These are phyloP conservation scores for Penicillium daleae DNA, from an alignment of 495 filamentous ascomycete species.

Conservation along the genomic window DNA sequence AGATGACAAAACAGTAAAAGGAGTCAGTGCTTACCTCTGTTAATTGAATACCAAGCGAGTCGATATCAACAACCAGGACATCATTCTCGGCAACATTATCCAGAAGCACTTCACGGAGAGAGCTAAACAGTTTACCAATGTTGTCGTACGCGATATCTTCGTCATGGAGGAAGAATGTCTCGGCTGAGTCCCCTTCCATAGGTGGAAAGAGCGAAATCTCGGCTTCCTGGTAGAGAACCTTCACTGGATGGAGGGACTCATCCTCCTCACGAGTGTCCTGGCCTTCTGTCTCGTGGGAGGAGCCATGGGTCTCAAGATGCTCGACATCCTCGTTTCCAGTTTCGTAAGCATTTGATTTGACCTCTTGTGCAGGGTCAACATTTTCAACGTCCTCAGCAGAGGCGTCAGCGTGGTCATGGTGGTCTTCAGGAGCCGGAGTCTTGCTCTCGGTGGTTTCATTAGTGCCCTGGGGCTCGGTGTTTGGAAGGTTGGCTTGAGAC, in stretches of 20 bases:
- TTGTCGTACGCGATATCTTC: conserved; percentile 59
- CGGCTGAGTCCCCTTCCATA: conserved; percentile 62
- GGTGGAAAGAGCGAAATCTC: conserved; percentile 76
- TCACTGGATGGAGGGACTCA: conserved; percentile 50
- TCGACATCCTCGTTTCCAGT: conserved; percentile 3
- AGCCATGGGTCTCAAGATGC: conserved; percentile 16
- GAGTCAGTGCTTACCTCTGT: conserved; percentile 61
- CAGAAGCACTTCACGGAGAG: conserved; percentile 67
- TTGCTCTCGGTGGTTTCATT: conserved; percentile 28
- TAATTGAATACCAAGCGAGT: conserved; percentile 68
- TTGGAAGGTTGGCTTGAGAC: neutral
- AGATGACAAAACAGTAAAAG: neutral
- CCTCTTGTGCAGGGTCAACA: conserved; percentile 13
- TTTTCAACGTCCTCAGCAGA: conserved; percentile 11
- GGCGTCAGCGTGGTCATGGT: conserved; percentile 4
- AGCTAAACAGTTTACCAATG: conserved; percentile 63
- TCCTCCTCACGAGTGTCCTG: conserved; percentile 17
- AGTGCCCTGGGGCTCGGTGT: conserved; percentile 26
- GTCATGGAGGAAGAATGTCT: conserved; percentile 76
- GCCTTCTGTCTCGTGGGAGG: conserved; percentile 13
- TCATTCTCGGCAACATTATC: conserved; percentile 68
- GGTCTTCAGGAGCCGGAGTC: conserved; percentile 14
- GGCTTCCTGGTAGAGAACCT: conserved; percentile 66
- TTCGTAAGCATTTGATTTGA: conserved; percentile 7
- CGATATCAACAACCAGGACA: conserved; percentile 69